Evolutionary conservation across 2,329 filamentous ascomycete genomes (phyloP), one percentile per base, ranked within the genome.

Genomic region (Aspergillus thermomutatus): DNA sequence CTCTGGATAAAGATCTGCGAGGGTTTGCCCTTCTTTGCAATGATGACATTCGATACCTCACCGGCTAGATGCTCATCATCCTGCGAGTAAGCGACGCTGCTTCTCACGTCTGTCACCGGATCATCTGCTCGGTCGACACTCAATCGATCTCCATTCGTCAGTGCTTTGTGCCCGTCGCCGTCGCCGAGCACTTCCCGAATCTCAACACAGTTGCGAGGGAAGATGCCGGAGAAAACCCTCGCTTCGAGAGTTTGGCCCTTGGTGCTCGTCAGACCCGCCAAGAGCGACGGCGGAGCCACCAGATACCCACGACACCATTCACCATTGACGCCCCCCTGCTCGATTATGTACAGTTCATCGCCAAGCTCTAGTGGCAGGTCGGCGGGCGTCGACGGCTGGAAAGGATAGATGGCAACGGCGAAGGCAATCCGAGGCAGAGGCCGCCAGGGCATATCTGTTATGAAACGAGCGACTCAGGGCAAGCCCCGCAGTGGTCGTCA

Each of bases 331-430:
- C 91, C 89, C 41, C 93, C 95, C 77, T 97, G 91, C 77, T 97
- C 93, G 71, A 99, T 97, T 64, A 99, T 95, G 78, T 99, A 99
- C 63, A 99, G 82, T 77, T 99, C 94, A 83, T 99, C 94, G 73
- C 94, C 94, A 62, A 99, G 91, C 76, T 99, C 92, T 72, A 99
- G 88, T 9, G 95, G 94, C 21, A 99, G 87, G 76, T 99, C 94
- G 73, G 92, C 90, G 53, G 92, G 86, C 63, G 88, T 88, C 58
- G 90, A 88, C 59, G 94, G 90, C 67, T 89, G 83, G 78, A 99
- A 99, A 40, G 94, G 94, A 75, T 92, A 96, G 65, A 88, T 92
- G 81, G 93, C 94, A 76, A 99, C 90, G 67, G 93, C 95, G 81
- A 97, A 99, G 72, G 92, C 94, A 80, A 99, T 97, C 70, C 91